Evolutionary conservation across 441 rosid genomes (phyloP), one percentile per base, ranked within the genome.

Genomic region (Geranium incanum): DNA sequence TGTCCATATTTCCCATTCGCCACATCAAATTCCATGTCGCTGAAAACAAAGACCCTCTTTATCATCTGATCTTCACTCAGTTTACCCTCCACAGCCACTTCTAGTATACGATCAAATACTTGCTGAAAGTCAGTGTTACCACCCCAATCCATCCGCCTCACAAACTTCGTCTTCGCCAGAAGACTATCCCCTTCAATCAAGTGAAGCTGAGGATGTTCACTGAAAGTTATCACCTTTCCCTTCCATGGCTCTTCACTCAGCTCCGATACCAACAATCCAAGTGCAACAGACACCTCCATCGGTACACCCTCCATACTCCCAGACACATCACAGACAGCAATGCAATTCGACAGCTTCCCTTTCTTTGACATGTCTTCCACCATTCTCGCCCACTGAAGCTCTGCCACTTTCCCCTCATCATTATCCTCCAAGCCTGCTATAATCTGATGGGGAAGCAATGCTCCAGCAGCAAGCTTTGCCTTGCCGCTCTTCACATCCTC

Each of bases 361-460:
- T 66, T 78, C 79, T 78, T 78, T 0, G 71, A 55, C 66, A 80
- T 5, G 75, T 85, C 91, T 18, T 77, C 83, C 39, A 88, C 88
- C 92, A 88, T 84, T 50, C 95, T 78, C 60, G 70, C 78, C 97
- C 93, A 84, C n/a, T 77, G 87, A 69, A 85, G 83, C 83, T 87
- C 88, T 0, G 90, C 86, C 11, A 87, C 91, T 55, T 79, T 75
- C 0, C 80, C 80, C 0, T 74, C 82, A 12, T 84, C 82, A 3
- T 28, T 72, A 6, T 77, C 78, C 0, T 67, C 3, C 69, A 86
- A 72, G 28, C 85, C 72, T 0, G 2, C 36, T 1, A 92, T 77
- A 37, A 90, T 90, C 86, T 87, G 79, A 19, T 86, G 93, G 11
- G 97, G 88, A 39, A 92, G 85, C 84, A 92, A 66, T 0, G 84